These are phyloP conservation scores for Aspergillus panamensis DNA, from an alignment of 495 filamentous ascomycete genomes.

Conservation along the genomic window DNA sequence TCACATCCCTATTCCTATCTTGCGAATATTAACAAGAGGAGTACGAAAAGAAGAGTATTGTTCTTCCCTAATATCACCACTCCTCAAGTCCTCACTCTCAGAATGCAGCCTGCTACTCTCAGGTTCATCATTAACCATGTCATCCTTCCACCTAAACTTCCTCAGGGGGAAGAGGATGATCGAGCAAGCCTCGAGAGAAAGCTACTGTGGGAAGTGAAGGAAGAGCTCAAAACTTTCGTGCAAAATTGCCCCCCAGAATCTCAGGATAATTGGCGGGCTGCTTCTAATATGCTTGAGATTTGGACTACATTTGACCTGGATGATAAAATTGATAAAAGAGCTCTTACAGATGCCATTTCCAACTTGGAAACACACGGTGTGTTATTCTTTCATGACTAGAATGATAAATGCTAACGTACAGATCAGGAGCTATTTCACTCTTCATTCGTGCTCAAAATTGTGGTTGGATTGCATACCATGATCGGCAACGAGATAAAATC, in stretches of 20 bases:
- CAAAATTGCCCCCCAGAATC: not conserved
- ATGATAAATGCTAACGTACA: slow-evolving; percentile 1
- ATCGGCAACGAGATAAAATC: slow-evolving; percentile 7
- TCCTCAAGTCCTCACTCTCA: not conserved
- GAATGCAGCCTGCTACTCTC: slow-evolving; percentile 2
- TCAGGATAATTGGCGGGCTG: slow-evolving; percentile 1
- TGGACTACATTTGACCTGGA: slow-evolving; percentile 16
- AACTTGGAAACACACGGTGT: slow-evolving; percentile 12
- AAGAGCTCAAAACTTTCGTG: slow-evolving; percentile 12
- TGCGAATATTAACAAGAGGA: too few relatives aligned
- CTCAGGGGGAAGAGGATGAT: slow-evolving; percentile 7
- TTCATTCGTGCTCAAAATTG: slow-evolving; percentile 22
- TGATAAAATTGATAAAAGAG: slow-evolving; percentile 9
- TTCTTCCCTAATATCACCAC: not conserved
- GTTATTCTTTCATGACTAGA: not conserved
- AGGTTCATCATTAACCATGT: slow-evolving; percentile 16
- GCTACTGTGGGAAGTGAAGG: slow-evolving; percentile 5
- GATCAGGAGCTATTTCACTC: slow-evolving; percentile 18
- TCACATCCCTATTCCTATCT: not conserved
- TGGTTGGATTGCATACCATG: slow-evolving; percentile 20
- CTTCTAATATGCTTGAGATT: slow-evolving; percentile 12
- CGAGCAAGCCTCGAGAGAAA: slow-evolving; percentile 4
- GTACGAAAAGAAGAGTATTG: too few relatives aligned
- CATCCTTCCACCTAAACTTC: slow-evolving; percentile 13
- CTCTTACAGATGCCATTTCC: slow-evolving; percentile 6